A percentile compares a stretch with the other conserved stretches of the same genome.
phyloP scores from a whole-genome alignment of 768 basidiomycete species.

The Lanmaoa rubissima region DNA sequence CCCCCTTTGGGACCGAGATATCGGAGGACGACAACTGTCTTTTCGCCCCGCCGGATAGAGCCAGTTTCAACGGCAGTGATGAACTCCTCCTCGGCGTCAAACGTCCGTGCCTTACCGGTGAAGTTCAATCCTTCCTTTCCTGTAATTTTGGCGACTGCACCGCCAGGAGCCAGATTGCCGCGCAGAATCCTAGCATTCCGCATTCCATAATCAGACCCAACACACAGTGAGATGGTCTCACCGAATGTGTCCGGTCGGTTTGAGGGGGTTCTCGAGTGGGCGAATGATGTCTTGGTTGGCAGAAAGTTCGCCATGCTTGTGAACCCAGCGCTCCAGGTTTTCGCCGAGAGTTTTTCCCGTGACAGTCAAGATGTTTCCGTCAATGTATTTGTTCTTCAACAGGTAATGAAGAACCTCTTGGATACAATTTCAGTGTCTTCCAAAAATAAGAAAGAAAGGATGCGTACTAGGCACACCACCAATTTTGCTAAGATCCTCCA shows the following conservation, averaged over 20 bases:
- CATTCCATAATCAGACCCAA: slow-evolving; percentile 2
- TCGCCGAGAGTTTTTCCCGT: slow-evolving; percentile 89
- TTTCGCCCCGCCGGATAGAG: slow-evolving; percentile 90
- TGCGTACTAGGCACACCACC: slow-evolving; percentile 92
- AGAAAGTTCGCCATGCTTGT: slow-evolving; percentile 75
- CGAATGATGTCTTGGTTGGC: slow-evolving; percentile 80
- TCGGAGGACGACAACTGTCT: slow-evolving; percentile 92
- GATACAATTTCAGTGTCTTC: neutral
- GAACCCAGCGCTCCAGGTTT: slow-evolving; percentile 88
- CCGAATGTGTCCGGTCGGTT: slow-evolving; percentile 88
- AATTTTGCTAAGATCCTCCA: slow-evolving; percentile 95
- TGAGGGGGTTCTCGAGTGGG: slow-evolving; percentile 85
- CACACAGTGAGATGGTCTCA: slow-evolving; percentile 28
- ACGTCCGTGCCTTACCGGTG: slow-evolving; percentile 88
- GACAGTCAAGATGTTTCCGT: slow-evolving; percentile 88
- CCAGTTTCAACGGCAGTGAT: slow-evolving; percentile 84
- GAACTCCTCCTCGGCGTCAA: slow-evolving; percentile 89
- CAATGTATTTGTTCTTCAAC: slow-evolving; percentile 82
- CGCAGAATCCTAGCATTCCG: slow-evolving; percentile 65
- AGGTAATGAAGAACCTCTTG: slow-evolving; percentile 83
- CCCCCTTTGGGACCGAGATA: slow-evolving; percentile 98
- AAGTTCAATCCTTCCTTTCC: slow-evolving; percentile 92
- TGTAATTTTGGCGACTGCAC: slow-evolving; percentile 96
- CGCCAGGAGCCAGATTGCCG: slow-evolving; percentile 91
- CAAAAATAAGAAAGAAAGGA: neutral